Percentiles rank a stretch among this genome's conserved stretches.
Conservation (phyloP, 352 stramenopile genomes). For the Phytophthora podocarpi region DNA sequence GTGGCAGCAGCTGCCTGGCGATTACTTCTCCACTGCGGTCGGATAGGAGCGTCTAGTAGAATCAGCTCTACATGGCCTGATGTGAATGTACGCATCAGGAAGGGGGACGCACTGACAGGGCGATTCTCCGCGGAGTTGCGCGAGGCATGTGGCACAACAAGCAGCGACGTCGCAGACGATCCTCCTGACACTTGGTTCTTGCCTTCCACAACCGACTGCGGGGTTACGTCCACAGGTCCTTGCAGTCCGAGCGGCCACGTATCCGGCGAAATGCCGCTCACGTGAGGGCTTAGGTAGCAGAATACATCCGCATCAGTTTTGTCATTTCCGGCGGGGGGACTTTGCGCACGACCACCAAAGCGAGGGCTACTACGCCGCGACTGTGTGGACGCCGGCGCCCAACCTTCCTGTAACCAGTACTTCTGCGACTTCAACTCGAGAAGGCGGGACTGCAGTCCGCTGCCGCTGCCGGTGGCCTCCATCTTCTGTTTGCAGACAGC, state of each 20-base stretch:
- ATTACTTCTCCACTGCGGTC: constrained; percentile 66
- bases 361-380: constrained; percentile 13
- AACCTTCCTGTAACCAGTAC: constrained; percentile 82
- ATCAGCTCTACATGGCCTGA: constrained; percentile 80
- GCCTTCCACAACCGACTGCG: constrained; percentile 60
- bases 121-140: constrained; percentile 34
- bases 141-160: constrained; percentile 52
- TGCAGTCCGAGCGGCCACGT: constrained; percentile 81
- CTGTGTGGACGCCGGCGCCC: constrained; percentile 33
- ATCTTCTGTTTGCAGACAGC: constrained; percentile 55
- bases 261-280: constrained; percentile 74
- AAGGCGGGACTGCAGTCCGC: constrained; percentile 40
- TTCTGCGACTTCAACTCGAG: constrained; percentile 83
- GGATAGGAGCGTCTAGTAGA: constrained; percentile 63
- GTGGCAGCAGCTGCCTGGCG: constrained; percentile 20
- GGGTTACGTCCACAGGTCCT: constrained; percentile 60
- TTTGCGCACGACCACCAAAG: constrained; percentile 12
- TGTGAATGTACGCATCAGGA: constrained; percentile 72
- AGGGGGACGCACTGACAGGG: constrained; percentile 44
- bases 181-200: constrained; percentile 53
- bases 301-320: constrained; percentile 31
- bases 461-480: constrained; percentile 8
- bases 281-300: constrained; percentile 57
- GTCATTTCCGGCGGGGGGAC: not conserved
- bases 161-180: constrained; percentile 52